Base-by-base conservation (phyloP, 2,329 filamentous ascomycete genomes). In the Fusarium sp. region DNA sequence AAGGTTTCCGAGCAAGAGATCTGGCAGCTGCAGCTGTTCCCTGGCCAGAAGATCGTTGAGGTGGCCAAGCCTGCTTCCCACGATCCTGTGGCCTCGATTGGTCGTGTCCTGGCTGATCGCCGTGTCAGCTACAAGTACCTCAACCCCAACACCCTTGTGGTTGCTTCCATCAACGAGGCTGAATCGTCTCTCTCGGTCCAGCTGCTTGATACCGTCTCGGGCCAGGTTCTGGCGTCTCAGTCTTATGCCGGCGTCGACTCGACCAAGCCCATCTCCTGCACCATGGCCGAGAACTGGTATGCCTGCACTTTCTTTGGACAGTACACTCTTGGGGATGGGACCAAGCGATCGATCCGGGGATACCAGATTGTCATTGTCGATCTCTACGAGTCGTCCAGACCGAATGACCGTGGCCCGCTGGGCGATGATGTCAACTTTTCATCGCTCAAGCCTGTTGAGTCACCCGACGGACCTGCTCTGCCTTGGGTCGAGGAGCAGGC, bases 51-150 rank as follows among this genome's bases (percentile, higher is more conserved):
- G 55, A 86, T 98, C 49, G 79, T 88, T 7, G 79, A 83, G 39
- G 81, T 95, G 35, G 88, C 88, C 3, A 82, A 88, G 15, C 84
- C 88, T 43, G 88, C 92, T 9, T 72, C 84, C 3, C 89, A 94
- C 63, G 93, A 99, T 68, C 92, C 92, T 0, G 88, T 98, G 43
- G 94, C 95, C 4, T 98, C 95, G 1, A 97, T 99, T 67, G 95
- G 95, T 9, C 92, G 92, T 56, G 95, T 98, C 2, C 84, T 99
- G 19, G 93, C 93, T 23, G 90, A 99, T 71, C 87, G 95, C 38
- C 88, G 88, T n/a, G 95, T 99, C 43, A 85, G 94, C 62, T 99
- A 99, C 85, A 99, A 99, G 78, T 98, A 98, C 73, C 79, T 99
- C 36, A 97, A 96, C 77, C 87, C 91, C 1, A 97, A 96, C 76